phyloP scores from a whole-genome alignment of 108 stramenopile species.

The Nitzschia sp. region DNA sequence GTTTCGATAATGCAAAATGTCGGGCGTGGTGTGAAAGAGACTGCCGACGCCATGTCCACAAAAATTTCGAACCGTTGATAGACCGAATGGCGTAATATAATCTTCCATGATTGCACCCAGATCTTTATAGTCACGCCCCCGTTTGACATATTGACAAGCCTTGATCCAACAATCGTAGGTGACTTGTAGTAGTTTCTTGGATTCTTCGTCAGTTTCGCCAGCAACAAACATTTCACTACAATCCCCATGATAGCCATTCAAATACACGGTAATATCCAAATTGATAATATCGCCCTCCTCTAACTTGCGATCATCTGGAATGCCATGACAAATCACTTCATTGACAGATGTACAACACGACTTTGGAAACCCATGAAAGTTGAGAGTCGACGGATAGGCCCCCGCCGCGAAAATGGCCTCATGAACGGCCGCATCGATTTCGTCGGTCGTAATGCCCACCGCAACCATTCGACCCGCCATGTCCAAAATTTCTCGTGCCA shows the following conservation, averaged over 20 bases:
- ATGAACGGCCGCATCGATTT: conserved; percentile 94
- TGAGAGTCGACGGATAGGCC: conserved; percentile 95
- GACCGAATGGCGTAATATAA: conserved; percentile 63
- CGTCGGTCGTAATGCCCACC: conserved; percentile 91
- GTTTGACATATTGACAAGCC: conserved; percentile 72
- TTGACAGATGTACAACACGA: conserved; percentile 97
- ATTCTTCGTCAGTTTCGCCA: conserved; percentile 63
- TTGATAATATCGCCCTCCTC: conserved; percentile 94
- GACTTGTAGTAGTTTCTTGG: conserved; percentile 75
- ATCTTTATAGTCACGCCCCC: conserved; percentile 88
- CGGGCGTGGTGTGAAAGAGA: conserved; percentile 94
- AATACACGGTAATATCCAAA: conserved; percentile 93
- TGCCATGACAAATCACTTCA: conserved; percentile 99
- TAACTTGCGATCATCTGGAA: conserved; percentile 90
- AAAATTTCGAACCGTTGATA: conserved; percentile 79
- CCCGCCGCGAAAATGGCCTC: conserved; percentile 69
- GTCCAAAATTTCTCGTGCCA: conserved; percentile 93
- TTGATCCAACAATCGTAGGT: conserved; percentile 89
- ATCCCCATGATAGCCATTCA: conserved; percentile 97
- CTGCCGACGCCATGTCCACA: conserved; percentile 98
- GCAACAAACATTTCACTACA: conserved; percentile 97
- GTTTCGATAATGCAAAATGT: conserved; percentile 95
- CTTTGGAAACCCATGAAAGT: conserved; percentile 98
- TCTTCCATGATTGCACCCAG: conserved; percentile 95
- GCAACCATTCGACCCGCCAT: conserved; percentile 80